These are phyloP conservation scores for Ilex asprella DNA, from an alignment of 257 asterid species.

Conservation along the genomic window DNA sequence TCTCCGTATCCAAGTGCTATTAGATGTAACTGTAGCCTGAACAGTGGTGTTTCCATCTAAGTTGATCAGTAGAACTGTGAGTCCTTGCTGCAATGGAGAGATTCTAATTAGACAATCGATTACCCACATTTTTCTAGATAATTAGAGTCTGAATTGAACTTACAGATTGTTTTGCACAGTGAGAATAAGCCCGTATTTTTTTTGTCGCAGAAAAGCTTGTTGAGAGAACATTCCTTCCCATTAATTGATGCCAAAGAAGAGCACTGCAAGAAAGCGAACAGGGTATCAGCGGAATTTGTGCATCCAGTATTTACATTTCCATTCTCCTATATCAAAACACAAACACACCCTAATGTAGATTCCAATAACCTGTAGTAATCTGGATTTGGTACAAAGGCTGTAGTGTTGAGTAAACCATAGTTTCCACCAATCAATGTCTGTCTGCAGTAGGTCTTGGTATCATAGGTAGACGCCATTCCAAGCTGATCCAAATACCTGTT, in stretches of 20 bases:
- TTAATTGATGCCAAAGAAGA: constrained; percentile 84
- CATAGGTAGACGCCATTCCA: constrained; percentile 54
- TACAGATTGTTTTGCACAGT: constrained; percentile 71
- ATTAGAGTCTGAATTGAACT: constrained; percentile 16
- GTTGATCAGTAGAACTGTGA: constrained; percentile 65
- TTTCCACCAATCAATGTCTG: constrained; percentile 80
- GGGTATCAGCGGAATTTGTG: too few species aligned
- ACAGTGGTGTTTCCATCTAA: constrained; percentile 50
- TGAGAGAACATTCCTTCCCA: constrained; percentile 57
- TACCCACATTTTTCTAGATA: background rate
- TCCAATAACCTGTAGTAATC: constrained; percentile 68
- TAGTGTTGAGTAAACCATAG: constrained; percentile 74
- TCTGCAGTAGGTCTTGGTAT: constrained; percentile 72
- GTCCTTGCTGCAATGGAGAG: constrained; percentile 52
- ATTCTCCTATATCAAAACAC: too few species aligned
- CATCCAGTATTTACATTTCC: too few species aligned
- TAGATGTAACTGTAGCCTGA: constrained; percentile 28
- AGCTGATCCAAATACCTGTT: constrained; percentile 82
- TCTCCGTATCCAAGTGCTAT: constrained; percentile 13
- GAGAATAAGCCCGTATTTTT: constrained; percentile 68
- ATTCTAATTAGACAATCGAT: background rate
- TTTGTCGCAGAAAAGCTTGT: constrained; percentile 47
- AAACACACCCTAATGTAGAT: too few species aligned
- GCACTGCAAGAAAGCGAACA: constrained; percentile 40
- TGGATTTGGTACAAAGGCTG: constrained; percentile 70